Base-by-base conservation (phyloP, 306 rosid species). In the Quercus engelmannii region DNA sequence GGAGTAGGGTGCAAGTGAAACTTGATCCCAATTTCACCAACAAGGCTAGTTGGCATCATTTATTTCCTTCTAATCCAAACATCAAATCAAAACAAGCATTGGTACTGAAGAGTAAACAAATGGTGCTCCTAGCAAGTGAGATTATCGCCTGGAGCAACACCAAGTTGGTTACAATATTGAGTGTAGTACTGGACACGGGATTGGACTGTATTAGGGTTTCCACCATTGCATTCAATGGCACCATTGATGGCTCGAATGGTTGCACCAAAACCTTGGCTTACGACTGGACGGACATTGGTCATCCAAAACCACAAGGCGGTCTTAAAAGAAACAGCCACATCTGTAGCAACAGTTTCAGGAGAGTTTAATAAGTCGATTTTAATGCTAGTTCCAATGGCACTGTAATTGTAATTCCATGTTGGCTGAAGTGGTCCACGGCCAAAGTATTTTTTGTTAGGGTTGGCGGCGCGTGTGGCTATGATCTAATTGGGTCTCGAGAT, bases 401-500 rank as follows among this genome's bases (percentile, higher is more conserved):
- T 94, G 3, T 94, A 94, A 78, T 94, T 94, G 86, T 69, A 89
- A 89, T 94, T 94, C 98, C 97, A 94, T 0, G 98, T 92, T 25
- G 90, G 83, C 67, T 93, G 97, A 70, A 93, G 83, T 0, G 98
- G 98, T 38, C 98, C 98, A 1, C 97, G 89, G 1, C 98, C 98
- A 13, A 57, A 90, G 83, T 94, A 94, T 0, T 89, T 90, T 69
- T 94, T 94, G 83, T 64, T 79, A 3, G 94, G 88, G 46, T 31
- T 79, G 28, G 28, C 2, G 28, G 28, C 28, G 28, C 28, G 28
- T 26, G 28, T 26, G 28, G 28, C 28, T 26, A 26, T 26, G 28
- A 26, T 26, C 28, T 26, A 26, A 2, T 0, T 26, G 2, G 28
- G 28, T 26, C 28, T 26, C 28, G 28, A 26, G 28, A 26, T 26